Base-by-base conservation (phyloP, 176 grass and related monocot species). In the Musa troglodytarum region DNA sequence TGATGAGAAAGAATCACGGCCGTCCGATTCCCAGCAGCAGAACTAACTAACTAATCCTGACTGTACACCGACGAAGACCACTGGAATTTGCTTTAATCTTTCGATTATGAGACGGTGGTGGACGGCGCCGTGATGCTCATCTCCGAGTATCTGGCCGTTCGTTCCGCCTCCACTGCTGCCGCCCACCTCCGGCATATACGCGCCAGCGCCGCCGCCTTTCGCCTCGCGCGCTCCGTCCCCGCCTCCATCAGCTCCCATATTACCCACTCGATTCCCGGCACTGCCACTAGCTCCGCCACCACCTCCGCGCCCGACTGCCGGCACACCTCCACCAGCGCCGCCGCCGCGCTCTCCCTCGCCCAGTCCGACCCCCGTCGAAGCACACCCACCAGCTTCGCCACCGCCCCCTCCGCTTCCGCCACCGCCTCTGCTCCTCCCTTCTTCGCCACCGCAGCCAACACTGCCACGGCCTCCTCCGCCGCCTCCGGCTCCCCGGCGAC, bases 261-360 rank as follows among this genome's bases (percentile, higher is more conserved):
- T 16, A 51, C 68, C 68, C 68, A 70, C 8, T 70, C 43, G 43
- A 70, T 70, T 19, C 68, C 68, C 12, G 68, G 68, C 9, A 50
- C 17, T 1, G 68, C 49, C 17, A 49, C 49, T 49, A 70, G 68
- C 49, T 51, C 49, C 68, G 15, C 17, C 43, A 70, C 77, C 19
- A 49, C 50, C 10, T 22, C n/a, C 77, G 67, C 65, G 10, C 66
- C 65, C 14, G 65, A 67, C 16, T 58, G 22, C 25, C 65, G 54
- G 65, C 65, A 71, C 3, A 79, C 9, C 51, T 10, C 53, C 16
- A 59, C 11, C 10, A 79, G 53, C 14, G 68, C 26, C 1, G 21
- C 53, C 15, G 68, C 20, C 1, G 77, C 52, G 53, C 54, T 79
- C 53, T 79, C 77, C 77, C 55, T 79, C 19, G 65, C 77, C 52